phyloP scores from a whole-genome alignment of 176 grass and related monocot genomes.

The maize (Zea mays) region DNA sequence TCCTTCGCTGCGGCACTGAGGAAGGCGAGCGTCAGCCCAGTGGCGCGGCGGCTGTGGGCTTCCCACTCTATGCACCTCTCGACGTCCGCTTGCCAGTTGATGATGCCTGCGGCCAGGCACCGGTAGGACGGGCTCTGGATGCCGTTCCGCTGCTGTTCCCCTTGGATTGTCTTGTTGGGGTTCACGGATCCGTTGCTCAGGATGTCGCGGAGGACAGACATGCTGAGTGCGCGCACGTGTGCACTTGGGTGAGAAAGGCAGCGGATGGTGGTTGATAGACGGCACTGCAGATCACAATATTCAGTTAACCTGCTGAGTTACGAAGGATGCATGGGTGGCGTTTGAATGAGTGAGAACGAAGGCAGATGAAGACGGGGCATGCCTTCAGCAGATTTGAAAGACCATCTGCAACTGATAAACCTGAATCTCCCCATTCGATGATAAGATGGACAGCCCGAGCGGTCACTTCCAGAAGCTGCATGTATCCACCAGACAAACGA shows the following conservation, averaged over 20 bases:
- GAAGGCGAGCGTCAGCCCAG: slow-evolving; percentile 72
- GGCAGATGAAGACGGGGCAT: slow-evolving; percentile 22
- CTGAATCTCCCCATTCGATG: slow-evolving; percentile 80
- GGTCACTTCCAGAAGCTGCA: slow-evolving; percentile 90
- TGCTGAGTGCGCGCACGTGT: slow-evolving; percentile 92
- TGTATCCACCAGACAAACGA: background rate
- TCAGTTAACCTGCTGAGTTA: slow-evolving; percentile 14
- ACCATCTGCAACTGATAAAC: slow-evolving; percentile 79
- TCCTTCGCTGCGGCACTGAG: slow-evolving; percentile 66
- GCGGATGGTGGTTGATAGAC: slow-evolving; percentile 84
- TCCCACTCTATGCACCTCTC: slow-evolving; percentile 94
- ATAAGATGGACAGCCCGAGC: slow-evolving; percentile 92
- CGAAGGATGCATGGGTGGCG: slow-evolving; percentile 4
- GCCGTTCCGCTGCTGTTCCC: slow-evolving; percentile 50
- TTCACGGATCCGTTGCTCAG: slow-evolving; percentile 54
- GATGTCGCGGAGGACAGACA: slow-evolving; percentile 83
- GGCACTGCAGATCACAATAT: slow-evolving; percentile 69
- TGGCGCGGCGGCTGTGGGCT: slow-evolving; percentile 72
- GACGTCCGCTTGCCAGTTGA: slow-evolving; percentile 78
- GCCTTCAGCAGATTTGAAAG: slow-evolving; percentile 95
- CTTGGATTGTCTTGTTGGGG: slow-evolving; percentile 45
- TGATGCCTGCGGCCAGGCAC: slow-evolving; percentile 49
- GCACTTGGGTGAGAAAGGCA: slow-evolving; percentile 96
- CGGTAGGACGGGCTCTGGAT: slow-evolving; percentile 61
- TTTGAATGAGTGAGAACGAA: background rate